Conservation (phyloP, 495 filamentous ascomycete genomes). For the Podospora tetraspora region DNA sequence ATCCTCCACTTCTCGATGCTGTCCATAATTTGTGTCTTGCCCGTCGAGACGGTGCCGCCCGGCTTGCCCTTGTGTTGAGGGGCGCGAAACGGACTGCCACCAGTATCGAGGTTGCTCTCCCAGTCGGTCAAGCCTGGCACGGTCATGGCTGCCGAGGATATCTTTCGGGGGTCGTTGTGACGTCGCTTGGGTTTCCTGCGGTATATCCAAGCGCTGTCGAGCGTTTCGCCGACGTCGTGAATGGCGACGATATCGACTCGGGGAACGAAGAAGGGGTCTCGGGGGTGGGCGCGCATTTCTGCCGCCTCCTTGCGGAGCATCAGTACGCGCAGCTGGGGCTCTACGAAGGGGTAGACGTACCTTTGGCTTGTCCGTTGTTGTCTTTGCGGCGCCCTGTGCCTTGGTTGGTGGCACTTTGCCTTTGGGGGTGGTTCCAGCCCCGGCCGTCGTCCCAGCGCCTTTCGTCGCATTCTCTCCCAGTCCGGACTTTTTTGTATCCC, state of each 20-base stretch:
- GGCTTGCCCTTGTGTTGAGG: not conserved
- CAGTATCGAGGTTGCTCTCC: constrained; percentile 9
- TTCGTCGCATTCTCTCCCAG: not conserved
- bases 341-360: not conserved
- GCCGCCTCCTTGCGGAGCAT: not conserved
- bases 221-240: constrained; percentile 17
- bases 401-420: not conserved
- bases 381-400: not conserved
- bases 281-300: not conserved
- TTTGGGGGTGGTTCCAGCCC: not conserved
- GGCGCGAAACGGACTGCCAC: constrained; percentile 8
- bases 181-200: constrained; percentile 11
- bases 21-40: constrained; percentile 3
- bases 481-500: not conserved
- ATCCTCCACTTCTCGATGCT: not conserved
- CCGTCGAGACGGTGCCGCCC: not conserved
- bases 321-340: not conserved
- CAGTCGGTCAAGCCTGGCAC: constrained; percentile 6
- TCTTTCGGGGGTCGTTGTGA: constrained; percentile 1
- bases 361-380: not conserved
- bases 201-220: constrained; percentile 15
- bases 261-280: not conserved
- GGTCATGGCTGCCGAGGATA: constrained; percentile 10
- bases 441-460: not conserved
- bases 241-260: constrained; percentile 17